A percentile compares a stretch with the other conserved stretches of the same genome.
phyloP scores from a whole-genome alignment of 805 yeast species.

The Metschnikowia peoriensis region DNA sequence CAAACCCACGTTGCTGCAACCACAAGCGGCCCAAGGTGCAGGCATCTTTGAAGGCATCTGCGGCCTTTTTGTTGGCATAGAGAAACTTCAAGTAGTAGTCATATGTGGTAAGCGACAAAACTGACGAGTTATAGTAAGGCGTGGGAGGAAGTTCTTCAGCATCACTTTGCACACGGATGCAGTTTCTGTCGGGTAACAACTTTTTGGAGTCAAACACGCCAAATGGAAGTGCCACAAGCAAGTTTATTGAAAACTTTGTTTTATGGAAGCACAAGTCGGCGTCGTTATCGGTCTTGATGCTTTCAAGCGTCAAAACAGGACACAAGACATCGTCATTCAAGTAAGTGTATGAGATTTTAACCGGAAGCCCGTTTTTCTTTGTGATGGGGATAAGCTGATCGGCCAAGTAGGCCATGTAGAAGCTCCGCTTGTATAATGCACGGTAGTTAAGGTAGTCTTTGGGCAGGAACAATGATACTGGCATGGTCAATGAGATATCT shows the following conservation, averaged over 20 bases:
- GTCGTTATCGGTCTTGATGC: constrained; percentile 47
- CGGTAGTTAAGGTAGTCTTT: constrained; percentile 91
- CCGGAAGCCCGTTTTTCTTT: constrained; percentile 55
- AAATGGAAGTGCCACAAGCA: constrained; percentile 71
- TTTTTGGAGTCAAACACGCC: constrained; percentile 73
- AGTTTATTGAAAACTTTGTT: constrained; percentile 67
- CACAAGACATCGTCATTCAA: constrained; percentile 74
- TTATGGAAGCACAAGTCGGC: constrained; percentile 57
- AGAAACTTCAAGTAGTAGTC: constrained; percentile 71
- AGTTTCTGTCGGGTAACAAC: constrained; percentile 74
- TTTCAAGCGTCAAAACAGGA: constrained; percentile 68
- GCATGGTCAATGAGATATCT: constrained; percentile 84
- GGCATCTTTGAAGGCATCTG: constrained; percentile 86
- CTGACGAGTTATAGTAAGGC: constrained; percentile 80
- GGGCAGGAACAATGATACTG: constrained; percentile 65
- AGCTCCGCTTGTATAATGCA: constrained; percentile 85
- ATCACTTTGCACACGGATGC: constrained; percentile 66
- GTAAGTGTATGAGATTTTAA: constrained; percentile 61
- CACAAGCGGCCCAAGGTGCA: constrained; percentile 83
- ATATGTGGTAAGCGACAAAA: constrained; percentile 66
- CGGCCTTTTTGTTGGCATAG: constrained; percentile 69
- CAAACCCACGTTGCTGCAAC: constrained; percentile 84
- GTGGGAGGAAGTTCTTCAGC: constrained; percentile 61
- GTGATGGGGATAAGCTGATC: constrained; percentile 56
- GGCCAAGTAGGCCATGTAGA: constrained; percentile 77